Evolutionary conservation across 2,329 filamentous ascomycete genomes (phyloP), one percentile per base, ranked within the genome.

Genomic region (Juglanconis juglandina): DNA sequence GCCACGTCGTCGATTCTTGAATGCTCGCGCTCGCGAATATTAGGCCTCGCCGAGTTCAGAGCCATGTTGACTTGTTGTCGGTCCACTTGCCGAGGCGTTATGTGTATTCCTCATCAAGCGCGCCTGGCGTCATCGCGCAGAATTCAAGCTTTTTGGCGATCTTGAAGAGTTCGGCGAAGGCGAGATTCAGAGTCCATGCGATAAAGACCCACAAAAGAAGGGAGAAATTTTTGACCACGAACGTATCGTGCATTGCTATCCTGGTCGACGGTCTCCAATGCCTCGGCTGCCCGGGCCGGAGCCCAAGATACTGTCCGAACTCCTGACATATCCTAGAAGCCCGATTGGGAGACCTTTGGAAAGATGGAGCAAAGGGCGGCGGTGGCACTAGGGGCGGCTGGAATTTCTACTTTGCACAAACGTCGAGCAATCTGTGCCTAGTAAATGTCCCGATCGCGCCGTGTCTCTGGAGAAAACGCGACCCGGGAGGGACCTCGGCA

Each of bases 31-130:
- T 3, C 37, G 32, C 52, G 41, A 13, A n/a, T 9, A 5, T 13
- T 41, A 42, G 33, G 17, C 11, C 24, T 24, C 24, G 24, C 24
- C 24, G 24, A 2, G 24, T n/a, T 17, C 39, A 32, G 30, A 42
- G 37, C 7, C 41, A 24, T 13, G 6, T 49, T 24, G n/a, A 30
- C 14, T 47, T 11, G 32, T 10, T 33, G 5, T 9, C 53, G 39
- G 35, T 34, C 60, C 60, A 62, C 60, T 62, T 62, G 52, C 60
- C 60, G 56, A 59, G 60, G 60, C 42, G 60, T n/a, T 11, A 8
- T 52, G 34, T 24, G 50, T 24, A 17, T 13, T n/a, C 5, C 10
- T 52, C 17, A 2, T 24, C 24, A 24, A 24, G 24, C 24, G 24
- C 24, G 24, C 24, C 24, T 24, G 24, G 24, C 24, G 24, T 24